A percentile compares a stretch with the other conserved stretches of the same genome.
These are phyloP conservation scores for Porodaedalea pini DNA, from an alignment of 1,284 basidiomycete species.

Conservation along the genomic window DNA sequence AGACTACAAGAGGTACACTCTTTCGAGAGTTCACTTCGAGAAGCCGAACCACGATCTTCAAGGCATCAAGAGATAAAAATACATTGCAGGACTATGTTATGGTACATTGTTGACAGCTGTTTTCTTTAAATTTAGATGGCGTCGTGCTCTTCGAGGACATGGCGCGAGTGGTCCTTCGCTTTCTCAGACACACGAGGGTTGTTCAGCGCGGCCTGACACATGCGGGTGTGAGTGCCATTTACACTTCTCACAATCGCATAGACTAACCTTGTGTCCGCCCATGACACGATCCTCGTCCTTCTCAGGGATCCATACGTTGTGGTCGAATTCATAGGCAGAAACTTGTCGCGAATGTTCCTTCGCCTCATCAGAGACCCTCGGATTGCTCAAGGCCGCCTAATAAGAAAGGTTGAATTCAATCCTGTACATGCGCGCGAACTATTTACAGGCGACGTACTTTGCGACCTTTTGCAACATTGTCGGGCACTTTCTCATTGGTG, in stretches of 20 bases:
- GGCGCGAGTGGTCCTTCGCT: constrained; percentile 27
- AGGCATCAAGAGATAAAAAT: no score
- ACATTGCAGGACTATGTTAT: neutral
- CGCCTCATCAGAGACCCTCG: constrained; percentile 45
- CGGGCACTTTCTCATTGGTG: neutral
- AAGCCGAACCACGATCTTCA: no score
- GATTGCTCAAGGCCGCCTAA: constrained; percentile 37
- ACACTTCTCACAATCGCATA: neutral
- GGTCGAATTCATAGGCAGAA: constrained; percentile 36
- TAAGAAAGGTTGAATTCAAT: neutral
- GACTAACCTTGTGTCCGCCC: constrained; percentile 25
- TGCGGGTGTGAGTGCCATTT: neutral
- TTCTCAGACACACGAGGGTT: constrained; percentile 30
- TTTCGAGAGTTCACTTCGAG: no score
- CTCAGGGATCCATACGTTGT: neutral
- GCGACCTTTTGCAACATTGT: neutral
- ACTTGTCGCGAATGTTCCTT: constrained; percentile 47
- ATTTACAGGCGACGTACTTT: neutral
- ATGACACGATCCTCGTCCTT: constrained; percentile 23
- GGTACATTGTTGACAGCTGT: no score
- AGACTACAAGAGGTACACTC: no score
- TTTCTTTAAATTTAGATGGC: constrained; percentile 3
- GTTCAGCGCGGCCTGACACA: constrained; percentile 10
- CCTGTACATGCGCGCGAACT: no score
- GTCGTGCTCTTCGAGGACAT: constrained; percentile 23